phyloP scores from a whole-genome alignment of 1,139 yeast genomes.

The Schizosaccharomyces versatilis region DNA sequence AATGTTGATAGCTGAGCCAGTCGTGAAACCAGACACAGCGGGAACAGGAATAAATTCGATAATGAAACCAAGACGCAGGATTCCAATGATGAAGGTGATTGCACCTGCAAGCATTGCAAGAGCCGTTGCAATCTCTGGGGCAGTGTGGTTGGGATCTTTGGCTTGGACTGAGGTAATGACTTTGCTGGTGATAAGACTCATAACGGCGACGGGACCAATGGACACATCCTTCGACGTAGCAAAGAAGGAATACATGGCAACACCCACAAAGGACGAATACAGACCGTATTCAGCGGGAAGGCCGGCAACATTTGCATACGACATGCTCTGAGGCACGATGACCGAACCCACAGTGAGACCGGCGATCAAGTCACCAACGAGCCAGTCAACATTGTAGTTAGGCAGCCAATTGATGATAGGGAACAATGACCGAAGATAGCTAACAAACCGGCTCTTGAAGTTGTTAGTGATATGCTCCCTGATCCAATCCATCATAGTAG shows the following conservation, averaged over 20 bases:
- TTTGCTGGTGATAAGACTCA: conserved; percentile 70
- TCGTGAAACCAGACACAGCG: conserved; percentile 86
- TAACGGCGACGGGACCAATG: conserved; percentile 92
- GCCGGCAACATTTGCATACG: conserved; percentile 74
- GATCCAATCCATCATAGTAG: background rate
- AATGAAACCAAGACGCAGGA: conserved; percentile 65
- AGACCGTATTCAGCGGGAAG: conserved; percentile 68
- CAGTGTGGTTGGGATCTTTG: conserved; percentile 22
- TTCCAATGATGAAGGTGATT: conserved; percentile 60
- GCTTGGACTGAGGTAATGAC: conserved; percentile 45
- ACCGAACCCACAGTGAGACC: conserved; percentile 88
- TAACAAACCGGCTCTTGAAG: background rate
- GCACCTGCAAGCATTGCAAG: conserved; percentile 68
- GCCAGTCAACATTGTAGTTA: conserved; percentile 62
- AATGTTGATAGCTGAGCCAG: conserved; percentile 77
- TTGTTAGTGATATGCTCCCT: background rate
- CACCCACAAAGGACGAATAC: conserved; percentile 83
- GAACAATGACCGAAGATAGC: conserved; percentile 20
- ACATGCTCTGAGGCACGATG: conserved; percentile 87
- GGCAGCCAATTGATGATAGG: conserved; percentile 68
- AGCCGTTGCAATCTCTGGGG: conserved; percentile 56
- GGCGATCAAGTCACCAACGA: conserved; percentile 63
- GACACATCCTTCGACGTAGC: conserved; percentile 93
- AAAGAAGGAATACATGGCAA: conserved; percentile 65
- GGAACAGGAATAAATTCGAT: conserved; percentile 78